These are phyloP conservation scores for Pseudocercospora fuligena DNA, from an alignment of 2,329 filamentous ascomycete genomes.

Conservation along the genomic window DNA sequence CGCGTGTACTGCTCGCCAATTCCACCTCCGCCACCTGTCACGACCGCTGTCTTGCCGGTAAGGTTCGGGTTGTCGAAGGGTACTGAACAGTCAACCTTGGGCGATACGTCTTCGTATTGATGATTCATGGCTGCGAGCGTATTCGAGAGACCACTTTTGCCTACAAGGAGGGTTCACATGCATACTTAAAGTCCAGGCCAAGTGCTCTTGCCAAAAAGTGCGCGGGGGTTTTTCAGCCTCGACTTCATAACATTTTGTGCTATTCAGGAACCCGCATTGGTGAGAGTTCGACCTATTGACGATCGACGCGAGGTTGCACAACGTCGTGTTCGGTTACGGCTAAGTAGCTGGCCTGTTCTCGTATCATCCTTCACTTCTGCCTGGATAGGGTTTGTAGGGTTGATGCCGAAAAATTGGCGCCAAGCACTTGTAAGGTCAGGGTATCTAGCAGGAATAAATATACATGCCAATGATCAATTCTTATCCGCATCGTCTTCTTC, in stretches of 20 bases:
- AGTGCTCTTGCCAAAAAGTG: not conserved
- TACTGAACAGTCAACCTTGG: not conserved
- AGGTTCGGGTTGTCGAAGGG: conserved; percentile 44
- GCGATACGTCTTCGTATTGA: not conserved
- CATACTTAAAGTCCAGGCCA: not conserved
- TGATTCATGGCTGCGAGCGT: not conserved
- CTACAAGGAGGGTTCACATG: not conserved
- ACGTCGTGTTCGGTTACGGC: not conserved
- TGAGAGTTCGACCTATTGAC: not conserved
- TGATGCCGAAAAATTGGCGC: not conserved
- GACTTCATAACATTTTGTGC: not conserved
- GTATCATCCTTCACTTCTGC: not conserved
- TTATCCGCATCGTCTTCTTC: not conserved
- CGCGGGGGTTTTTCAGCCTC: not conserved
- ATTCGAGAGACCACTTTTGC: not conserved
- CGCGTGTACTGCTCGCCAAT: conserved; percentile 41
- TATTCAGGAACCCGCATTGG: not conserved
- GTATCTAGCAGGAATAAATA: not conserved
- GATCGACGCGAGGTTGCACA: not conserved
- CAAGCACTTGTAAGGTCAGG: not conserved
- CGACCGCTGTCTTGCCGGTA: conserved; percentile 51
- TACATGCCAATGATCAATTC: not conserved
- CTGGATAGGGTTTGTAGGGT: not conserved
- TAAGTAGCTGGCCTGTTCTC: not conserved
- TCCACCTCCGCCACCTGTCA: conserved; percentile 51